Evolutionary conservation across 2,329 filamentous ascomycete species (phyloP), one percentile per base, ranked within the genome.

Genomic region (Diplodia sapinea): DNA sequence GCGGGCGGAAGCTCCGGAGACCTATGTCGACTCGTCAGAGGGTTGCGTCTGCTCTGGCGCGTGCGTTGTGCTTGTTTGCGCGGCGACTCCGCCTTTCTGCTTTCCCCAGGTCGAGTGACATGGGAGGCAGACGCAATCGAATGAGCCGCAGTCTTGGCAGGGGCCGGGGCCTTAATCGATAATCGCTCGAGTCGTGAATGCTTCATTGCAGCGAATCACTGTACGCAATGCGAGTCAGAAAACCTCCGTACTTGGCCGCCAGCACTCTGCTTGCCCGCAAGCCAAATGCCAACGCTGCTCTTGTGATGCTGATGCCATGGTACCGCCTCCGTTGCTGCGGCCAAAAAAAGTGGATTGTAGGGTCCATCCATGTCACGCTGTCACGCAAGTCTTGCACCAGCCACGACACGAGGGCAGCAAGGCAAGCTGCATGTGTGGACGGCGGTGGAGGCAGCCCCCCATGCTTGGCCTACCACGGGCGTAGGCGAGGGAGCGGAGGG

Each of bases 61-160:
- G 59, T 63, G 59, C 59, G 40, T 15, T 12, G 43, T 23, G 59
- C 43, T 20, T n/a, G 29, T 36, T 38, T 63, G 59, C 59, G 59
- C 47, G 59, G 50, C 59, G 15, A 26, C 26, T 62, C 40, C 40
- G 40, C 40, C 40, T 50, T 62, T 11, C 29, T 20, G 31, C 43
- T 12, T 62, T 62, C 57, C 59, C 59, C 59, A 51, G 59, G 47
- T 63, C 59, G 59, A 50, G 9, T 23, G 47, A 63, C 57, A 50
- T 49, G 40, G 59, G 59, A 15, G n/a, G n/a, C 23, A 47, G 9
- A 23, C 29, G 26, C 40, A 49, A 50, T 49, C 57, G 57, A 62
- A 50, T n/a, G 59, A 36, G 43, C 43, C 59, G 59, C 59, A 49
- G 59, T 13, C 59, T 63, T 63, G 59, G 59, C 59, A 63, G 59